These are phyloP conservation scores for Tetradesmus obliquus DNA, from an alignment of 139 green algal species.

Conservation along the genomic window DNA sequence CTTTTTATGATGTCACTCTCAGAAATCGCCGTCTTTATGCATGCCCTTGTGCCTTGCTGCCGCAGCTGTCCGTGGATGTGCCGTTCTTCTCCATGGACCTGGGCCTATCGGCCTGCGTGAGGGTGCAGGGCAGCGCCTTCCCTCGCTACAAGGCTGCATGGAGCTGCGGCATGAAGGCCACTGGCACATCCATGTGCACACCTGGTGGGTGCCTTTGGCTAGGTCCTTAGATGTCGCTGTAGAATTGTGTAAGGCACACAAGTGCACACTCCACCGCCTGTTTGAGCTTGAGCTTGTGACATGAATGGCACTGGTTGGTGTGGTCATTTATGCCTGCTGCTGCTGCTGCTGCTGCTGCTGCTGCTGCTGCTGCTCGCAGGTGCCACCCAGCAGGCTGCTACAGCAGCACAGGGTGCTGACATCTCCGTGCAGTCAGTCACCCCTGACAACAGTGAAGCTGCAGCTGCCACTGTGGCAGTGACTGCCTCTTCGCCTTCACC, in stretches of 20 bases:
- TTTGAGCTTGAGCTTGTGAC: no score
- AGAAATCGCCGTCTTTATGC: no score
- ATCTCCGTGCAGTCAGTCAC: background rate
- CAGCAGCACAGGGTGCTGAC: background rate
- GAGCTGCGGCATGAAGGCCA: background rate
- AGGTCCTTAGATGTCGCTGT: no score
- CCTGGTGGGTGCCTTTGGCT: background rate
- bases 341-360: no score
- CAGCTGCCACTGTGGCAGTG: background rate
- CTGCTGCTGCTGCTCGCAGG: background rate
- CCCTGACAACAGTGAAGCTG: background rate
- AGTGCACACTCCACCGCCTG: no score
- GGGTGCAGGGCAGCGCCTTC: background rate
- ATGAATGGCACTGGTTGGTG: no score
- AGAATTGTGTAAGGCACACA: no score
- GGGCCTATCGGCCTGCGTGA: constrained; percentile 12
- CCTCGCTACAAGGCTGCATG: constrained; percentile 14
- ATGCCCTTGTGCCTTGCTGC: no score
- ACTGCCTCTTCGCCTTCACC: background rate
- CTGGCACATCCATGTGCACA: background rate
- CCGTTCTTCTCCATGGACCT: constrained; percentile 29
- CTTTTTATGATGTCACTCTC: no score
- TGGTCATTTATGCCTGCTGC: no score
- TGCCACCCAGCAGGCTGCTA: background rate
- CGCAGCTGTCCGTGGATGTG: background rate